Evolutionary conservation across 1,284 basidiomycete genomes (phyloP).

Genomic region (Moesziomyces sp.): DNA sequence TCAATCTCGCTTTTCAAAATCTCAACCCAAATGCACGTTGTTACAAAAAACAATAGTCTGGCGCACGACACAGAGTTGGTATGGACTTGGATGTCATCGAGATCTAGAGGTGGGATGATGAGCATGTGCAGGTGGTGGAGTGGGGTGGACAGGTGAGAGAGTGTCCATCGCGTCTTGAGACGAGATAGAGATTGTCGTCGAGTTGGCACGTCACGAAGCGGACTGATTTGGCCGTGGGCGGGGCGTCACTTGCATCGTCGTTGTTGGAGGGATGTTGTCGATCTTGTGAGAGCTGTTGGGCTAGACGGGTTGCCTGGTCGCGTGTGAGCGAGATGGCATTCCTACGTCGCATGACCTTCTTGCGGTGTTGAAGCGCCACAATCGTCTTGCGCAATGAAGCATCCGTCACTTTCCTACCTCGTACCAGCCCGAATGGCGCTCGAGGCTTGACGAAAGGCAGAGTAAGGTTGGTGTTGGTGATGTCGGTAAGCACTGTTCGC

Average conservation of each 20-base stretch:
- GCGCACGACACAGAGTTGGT: no score
- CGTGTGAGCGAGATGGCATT: slow-evolving; percentile 11
- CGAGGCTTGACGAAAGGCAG: no score
- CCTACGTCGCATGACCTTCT: neutral
- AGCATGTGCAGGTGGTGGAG: no score
- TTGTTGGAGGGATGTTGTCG: no score
- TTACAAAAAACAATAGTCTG: no score
- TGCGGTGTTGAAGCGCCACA: neutral
- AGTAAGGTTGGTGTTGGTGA: slow-evolving; percentile 1
- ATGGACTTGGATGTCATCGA: no score
- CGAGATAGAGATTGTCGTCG: slow-evolving; percentile 12
- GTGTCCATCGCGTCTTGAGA: slow-evolving; percentile 18
- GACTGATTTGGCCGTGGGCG: no score
- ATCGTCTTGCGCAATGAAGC: neutral
- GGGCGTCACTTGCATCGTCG: no score
- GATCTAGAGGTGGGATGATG: no score
- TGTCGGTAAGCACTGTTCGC: slow-evolving; percentile 3
- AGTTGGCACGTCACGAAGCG: slow-evolving; percentile 1
- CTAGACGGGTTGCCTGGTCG: neutral
- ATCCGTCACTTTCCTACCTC: neutral
- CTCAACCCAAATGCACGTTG: slow-evolving; percentile 4
- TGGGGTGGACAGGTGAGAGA: slow-evolving; percentile 1
- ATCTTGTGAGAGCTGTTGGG: neutral
- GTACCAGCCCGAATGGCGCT: no score
- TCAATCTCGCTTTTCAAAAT: slow-evolving; percentile 43